These are phyloP conservation scores for Tulasnella sp. DNA, from an alignment of 768 basidiomycete species.

Conservation along the genomic window DNA sequence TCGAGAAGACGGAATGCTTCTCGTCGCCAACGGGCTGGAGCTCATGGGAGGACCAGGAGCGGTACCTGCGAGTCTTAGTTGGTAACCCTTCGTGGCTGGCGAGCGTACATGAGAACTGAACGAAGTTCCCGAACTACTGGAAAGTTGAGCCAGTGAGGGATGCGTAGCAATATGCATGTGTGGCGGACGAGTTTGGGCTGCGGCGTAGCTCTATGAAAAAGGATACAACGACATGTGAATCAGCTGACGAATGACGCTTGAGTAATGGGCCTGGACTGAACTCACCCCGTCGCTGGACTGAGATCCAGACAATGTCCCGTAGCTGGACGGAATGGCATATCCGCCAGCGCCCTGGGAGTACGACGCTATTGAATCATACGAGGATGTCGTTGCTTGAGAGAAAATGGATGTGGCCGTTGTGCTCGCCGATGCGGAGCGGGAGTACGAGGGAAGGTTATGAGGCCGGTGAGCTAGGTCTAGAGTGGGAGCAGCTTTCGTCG, in stretches of 20 bases:
- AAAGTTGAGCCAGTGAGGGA: no score
- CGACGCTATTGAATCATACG: conserved; percentile 1
- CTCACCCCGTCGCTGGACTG: no score
- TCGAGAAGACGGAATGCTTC: not conserved
- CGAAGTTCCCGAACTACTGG: no score
- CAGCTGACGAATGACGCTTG: no score
- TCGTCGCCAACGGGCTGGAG: conserved; percentile 1
- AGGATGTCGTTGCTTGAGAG: not conserved
- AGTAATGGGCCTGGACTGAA: no score
- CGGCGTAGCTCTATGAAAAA: no score
- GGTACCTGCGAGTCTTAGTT: not conserved
- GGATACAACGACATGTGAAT: no score
- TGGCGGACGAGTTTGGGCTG: no score
- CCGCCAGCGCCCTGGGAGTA: not conserved
- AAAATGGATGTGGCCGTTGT: conserved; percentile 3
- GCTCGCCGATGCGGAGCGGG: not conserved
- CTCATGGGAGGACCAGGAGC: not conserved
- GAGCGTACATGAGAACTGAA: not conserved
- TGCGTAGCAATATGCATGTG: no score
- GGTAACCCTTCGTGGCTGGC: not conserved
- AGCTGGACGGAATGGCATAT: no score
- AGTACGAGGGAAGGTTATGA: not conserved
- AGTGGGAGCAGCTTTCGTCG: not conserved
- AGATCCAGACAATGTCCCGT: no score
- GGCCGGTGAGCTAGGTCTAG: not conserved